Base-by-base conservation (phyloP, 2,329 filamentous ascomycete species). In the Zymoseptoria brevis region DNA sequence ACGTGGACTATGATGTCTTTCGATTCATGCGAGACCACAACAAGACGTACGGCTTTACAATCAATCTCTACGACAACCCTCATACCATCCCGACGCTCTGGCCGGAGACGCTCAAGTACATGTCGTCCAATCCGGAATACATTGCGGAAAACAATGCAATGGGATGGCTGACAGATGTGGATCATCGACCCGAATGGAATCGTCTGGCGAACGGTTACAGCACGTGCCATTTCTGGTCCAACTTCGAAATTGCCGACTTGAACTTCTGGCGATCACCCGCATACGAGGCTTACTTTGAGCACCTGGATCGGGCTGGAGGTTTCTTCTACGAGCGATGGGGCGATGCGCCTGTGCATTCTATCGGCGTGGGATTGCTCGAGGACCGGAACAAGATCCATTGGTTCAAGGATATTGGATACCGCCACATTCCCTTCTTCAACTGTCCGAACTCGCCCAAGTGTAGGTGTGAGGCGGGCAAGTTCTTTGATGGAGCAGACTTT, bases 261-360 rank as follows among this genome's bases (percentile, higher is more conserved):
- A 83, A 83, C 63, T 96, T 99, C 75, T 99, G 91, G 89, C 81
- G 94, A 54, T 89, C 90, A 71, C 84, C 92, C 73, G 82, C 85
- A 52, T 99, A 99, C 72, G 89, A 96, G 72, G 91, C 95, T 64
- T 99, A 96, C 75, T 99, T 99, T 73, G 86, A 96, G 71, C 91
- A 97, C 74, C 82, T 99, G 35, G 94, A 99, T 75, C 85, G 89
- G 19, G 90, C 92, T 0, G 94, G 94, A 45, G 94, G 94, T 22
- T 99, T 99, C 83, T 99, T 96, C 75, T 99, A 99, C 72, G 94
- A 99, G 78, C 82, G 94, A 67, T 99, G 94, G 94, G 94, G 94
- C 8, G 94, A 99, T 79, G 94, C 94, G 1, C 94, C 94, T 0
- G 94, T 99, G 5, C 94, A 99, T 75, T 95, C 90, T 65, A 91